phyloP scores from a whole-genome alignment of 2,329 filamentous ascomycete genomes.

The Ceratocystiopsis brevicomis region DNA sequence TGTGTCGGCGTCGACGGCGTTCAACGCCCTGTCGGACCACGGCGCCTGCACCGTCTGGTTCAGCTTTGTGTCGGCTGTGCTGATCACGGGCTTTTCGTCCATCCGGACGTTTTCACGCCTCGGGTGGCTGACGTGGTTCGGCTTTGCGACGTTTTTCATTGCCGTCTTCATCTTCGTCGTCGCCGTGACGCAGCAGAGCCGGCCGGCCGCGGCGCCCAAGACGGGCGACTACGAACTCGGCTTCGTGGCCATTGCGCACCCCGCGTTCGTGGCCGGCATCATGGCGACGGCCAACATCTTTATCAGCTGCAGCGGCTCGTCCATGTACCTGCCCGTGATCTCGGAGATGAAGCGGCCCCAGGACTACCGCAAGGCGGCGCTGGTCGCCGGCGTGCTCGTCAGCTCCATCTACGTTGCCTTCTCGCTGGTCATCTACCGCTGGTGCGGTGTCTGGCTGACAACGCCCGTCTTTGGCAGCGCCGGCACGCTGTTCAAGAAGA shows the following conservation, averaged over 20 bases:
- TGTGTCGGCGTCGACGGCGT: slow-evolving; percentile 43
- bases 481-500: slow-evolving; percentile 38
- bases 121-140: slow-evolving; percentile 31
- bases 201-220: slow-evolving; percentile 30
- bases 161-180: slow-evolving; percentile 38
- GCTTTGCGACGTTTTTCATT: slow-evolving; percentile 37
- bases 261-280: slow-evolving; percentile 18
- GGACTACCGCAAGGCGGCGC: slow-evolving; percentile 41
- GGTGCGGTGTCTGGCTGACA: slow-evolving; percentile 43
- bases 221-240: slow-evolving; percentile 23
- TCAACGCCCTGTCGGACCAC: slow-evolving; percentile 31
- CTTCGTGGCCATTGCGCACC: slow-evolving; percentile 30
- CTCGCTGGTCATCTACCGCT: slow-evolving; percentile 32
- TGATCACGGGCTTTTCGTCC: slow-evolving; percentile 28
- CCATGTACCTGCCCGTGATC: slow-evolving; percentile 44
- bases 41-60: slow-evolving; percentile 22
- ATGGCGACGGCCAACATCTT: slow-evolving; percentile 12
- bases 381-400: slow-evolving; percentile 18
- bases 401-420: slow-evolving; percentile 4
- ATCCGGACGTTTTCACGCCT: slow-evolving; percentile 19
- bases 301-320: slow-evolving; percentile 28
- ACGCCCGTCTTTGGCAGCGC: slow-evolving; percentile 42
- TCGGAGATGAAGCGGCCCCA: slow-evolving; percentile 42
- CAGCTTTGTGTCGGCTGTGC: slow-evolving; percentile 34
- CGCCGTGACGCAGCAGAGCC: slow-evolving; percentile 25